phyloP scores from a whole-genome alignment of 768 basidiomycete genomes.

The Russula earlei region DNA sequence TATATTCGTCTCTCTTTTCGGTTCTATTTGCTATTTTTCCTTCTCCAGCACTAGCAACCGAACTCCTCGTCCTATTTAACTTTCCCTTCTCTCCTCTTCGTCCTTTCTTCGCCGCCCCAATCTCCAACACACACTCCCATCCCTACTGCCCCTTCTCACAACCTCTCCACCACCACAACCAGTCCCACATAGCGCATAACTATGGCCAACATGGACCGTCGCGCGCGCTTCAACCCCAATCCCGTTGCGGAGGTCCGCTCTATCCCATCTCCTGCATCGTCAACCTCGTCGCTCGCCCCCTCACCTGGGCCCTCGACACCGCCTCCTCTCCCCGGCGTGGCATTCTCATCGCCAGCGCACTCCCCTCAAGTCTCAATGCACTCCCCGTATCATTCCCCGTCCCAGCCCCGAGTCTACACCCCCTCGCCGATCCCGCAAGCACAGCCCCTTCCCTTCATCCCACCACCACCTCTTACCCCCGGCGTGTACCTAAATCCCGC shows the following conservation, averaged over 20 bases:
- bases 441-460: not conserved
- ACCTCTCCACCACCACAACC: not conserved
- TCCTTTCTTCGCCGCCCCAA: not conserved
- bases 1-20: too few species aligned
- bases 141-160: not conserved
- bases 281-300: not conserved
- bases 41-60: too few species aligned
- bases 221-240: constrained; percentile 10
- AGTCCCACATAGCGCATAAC: not conserved
- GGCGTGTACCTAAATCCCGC: not conserved
- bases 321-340: constrained; percentile 1
- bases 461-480: not conserved
- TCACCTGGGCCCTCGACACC: constrained; percentile 12
- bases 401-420: not conserved
- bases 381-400: not conserved
- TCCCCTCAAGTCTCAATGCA: not conserved
- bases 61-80: constrained; percentile 12
- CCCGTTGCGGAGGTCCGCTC: constrained; percentile 11
- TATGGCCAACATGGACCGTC: constrained; percentile 1
- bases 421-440: not conserved
- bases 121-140: not conserved
- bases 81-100: not conserved
- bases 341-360: not conserved
- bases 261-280: constrained; percentile 5
- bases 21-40: constrained; percentile 8